phyloP scores from a whole-genome alignment of 495 filamentous ascomycete genomes.

The Aspergillus ostianus region DNA sequence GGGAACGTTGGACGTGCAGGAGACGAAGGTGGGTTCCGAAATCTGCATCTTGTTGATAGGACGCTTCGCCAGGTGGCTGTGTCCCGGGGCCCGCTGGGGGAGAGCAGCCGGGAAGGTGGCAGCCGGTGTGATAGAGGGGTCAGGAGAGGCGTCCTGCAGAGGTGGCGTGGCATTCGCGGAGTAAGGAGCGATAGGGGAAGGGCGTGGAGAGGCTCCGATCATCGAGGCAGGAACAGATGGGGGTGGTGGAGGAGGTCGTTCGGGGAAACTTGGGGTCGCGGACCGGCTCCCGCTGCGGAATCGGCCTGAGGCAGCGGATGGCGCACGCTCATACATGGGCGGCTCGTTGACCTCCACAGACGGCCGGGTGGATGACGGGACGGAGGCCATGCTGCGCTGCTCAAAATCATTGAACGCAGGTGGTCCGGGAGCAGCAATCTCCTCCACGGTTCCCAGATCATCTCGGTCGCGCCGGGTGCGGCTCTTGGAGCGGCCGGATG shows the following conservation, averaged over 20 bases:
- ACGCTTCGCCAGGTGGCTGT: slow-evolving; percentile 52
- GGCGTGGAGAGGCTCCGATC: slow-evolving; percentile 49
- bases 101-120: slow-evolving; percentile 20
- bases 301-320: slow-evolving; percentile 44
- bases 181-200: slow-evolving; percentile 54
- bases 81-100: slow-evolving; percentile 32
- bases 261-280: slow-evolving; percentile 39
- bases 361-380: slow-evolving; percentile 38
- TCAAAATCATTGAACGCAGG: slow-evolving; percentile 29
- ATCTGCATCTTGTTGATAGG: slow-evolving; percentile 73
- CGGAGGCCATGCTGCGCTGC: slow-evolving; percentile 24
- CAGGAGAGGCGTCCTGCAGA: slow-evolving; percentile 38
- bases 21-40: slow-evolving; percentile 81
- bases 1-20: slow-evolving; percentile 69
- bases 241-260: slow-evolving; percentile 36
- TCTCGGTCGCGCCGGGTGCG: slow-evolving; percentile 51
- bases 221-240: slow-evolving; percentile 36
- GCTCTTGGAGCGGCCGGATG: slow-evolving; percentile 54
- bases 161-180: slow-evolving; percentile 58
- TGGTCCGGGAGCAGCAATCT: slow-evolving; percentile 26
- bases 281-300: slow-evolving; percentile 50
- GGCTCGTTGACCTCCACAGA: slow-evolving; percentile 38
- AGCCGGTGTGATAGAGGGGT: slow-evolving; percentile 24
- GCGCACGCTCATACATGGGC: slow-evolving; percentile 33
- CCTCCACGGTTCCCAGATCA: slow-evolving; percentile 42